These are phyloP conservation scores for Schizochytrium sp. DNA, from an alignment of 108 stramenopile species.

Conservation along the genomic window DNA sequence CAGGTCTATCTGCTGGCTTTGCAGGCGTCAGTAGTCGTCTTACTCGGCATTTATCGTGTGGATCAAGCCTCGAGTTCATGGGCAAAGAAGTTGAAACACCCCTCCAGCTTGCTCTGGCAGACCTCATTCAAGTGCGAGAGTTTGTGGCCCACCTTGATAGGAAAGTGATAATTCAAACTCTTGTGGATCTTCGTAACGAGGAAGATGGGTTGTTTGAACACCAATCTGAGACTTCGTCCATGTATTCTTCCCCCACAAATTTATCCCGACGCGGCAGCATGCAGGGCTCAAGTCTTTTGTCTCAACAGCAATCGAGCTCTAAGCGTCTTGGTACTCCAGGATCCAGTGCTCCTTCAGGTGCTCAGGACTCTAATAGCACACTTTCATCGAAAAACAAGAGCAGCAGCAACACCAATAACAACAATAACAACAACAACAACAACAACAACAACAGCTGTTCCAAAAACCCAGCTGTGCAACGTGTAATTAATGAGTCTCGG, in stretches of 20 bases:
- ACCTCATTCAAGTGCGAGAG: not conserved
- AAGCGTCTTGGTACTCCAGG: not conserved
- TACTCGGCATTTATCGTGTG: constrained; percentile 53
- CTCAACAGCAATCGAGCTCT: not conserved
- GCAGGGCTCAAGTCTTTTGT: not conserved
- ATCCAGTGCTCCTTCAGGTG: not conserved
- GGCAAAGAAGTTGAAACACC: constrained; percentile 42
- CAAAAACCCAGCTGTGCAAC: too few relatives aligned
- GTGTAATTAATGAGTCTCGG: too few relatives aligned
- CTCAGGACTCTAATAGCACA: not conserved
- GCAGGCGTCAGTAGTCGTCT: not conserved
- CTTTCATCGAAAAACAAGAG: not conserved
- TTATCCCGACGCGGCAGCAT: constrained; percentile 23
- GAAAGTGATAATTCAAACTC: not conserved
- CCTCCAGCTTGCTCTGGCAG: constrained; percentile 16
- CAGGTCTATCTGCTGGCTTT: not conserved
- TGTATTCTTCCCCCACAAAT: constrained; percentile 28
- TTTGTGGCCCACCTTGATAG: constrained; percentile 32
- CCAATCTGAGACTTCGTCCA: not conserved
- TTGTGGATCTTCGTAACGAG: not conserved
- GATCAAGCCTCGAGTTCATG: constrained; percentile 24
- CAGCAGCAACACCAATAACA: not conserved
- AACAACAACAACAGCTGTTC: too few relatives aligned
- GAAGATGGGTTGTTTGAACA: not conserved
- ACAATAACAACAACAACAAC: too few relatives aligned